Conservation (phyloP, 2,329 filamentous ascomycete genomes). For the Nannizziopsis barbatae region DNA sequence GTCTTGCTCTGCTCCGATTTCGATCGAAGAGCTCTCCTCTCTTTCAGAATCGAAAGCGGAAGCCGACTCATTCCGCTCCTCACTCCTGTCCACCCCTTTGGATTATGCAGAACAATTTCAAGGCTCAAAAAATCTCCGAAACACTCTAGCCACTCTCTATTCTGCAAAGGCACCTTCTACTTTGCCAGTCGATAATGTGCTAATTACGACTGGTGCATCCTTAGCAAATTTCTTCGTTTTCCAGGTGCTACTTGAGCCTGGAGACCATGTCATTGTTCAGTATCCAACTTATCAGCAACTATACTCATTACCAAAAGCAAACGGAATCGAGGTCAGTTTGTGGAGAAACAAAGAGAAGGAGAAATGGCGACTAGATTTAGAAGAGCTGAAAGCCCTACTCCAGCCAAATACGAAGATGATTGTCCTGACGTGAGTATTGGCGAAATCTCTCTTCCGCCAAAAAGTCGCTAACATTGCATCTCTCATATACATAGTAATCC, state of each 20-base stretch:
- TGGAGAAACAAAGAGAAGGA: slow-evolving; percentile 60
- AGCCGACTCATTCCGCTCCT: slow-evolving; percentile 24
- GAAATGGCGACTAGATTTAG: slow-evolving; percentile 55
- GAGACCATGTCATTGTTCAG: slow-evolving; percentile 76
- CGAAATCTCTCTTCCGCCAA: neutral
- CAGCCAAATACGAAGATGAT: slow-evolving; percentile 44
- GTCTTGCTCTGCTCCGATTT: slow-evolving; percentile 47
- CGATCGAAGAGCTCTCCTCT: slow-evolving; percentile 41
- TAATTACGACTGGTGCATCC: slow-evolving; percentile 72
- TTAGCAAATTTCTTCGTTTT: slow-evolving; percentile 72
- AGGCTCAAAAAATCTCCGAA: slow-evolving; percentile 53
- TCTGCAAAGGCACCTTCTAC: slow-evolving; percentile 42
- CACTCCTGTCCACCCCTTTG: slow-evolving; percentile 46
- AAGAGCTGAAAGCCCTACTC: slow-evolving; percentile 55
- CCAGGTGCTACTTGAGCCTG: slow-evolving; percentile 58
- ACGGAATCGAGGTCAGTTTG: slow-evolving; percentile 65
- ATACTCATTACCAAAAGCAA: slow-evolving; percentile 59
- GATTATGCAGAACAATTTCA: slow-evolving; percentile 59
- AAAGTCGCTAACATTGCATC: slow-evolving; percentile 35
- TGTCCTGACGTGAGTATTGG: slow-evolving; percentile 43
- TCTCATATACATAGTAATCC: slow-evolving; percentile 67
- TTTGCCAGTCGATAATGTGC: slow-evolving; percentile 50
- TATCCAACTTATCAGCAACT: slow-evolving; percentile 82
- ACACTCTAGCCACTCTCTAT: slow-evolving; percentile 55
- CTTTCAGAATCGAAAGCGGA: slow-evolving; percentile 43